phyloP scores from a whole-genome alignment of 768 basidiomycete species.

The Lentinula sp. region DNA sequence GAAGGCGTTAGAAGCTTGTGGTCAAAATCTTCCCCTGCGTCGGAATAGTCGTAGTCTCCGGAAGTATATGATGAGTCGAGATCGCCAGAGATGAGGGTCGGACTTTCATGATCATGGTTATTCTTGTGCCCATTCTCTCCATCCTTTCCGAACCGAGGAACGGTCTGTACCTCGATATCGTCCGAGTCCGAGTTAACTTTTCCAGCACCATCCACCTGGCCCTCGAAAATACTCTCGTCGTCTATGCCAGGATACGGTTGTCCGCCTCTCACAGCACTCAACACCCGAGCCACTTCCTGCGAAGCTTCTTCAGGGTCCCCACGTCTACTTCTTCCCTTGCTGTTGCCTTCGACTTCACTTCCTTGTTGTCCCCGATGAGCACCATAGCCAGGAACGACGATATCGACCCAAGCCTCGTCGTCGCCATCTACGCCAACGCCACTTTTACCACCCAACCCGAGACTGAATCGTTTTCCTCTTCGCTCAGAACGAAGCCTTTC shows the following conservation, averaged over 20 bases:
- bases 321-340: constrained; percentile 36
- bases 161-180: constrained; percentile 12
- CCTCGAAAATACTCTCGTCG: constrained; percentile 67
- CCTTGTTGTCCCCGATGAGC: constrained; percentile 19
- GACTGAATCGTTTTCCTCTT: constrained; percentile 5
- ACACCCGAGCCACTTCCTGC: constrained; percentile 51
- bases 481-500: neutral
- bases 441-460: constrained; percentile 16
- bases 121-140: constrained; percentile 20
- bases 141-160: neutral
- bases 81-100: neutral
- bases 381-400: neutral
- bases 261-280: constrained; percentile 33
- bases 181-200: constrained; percentile 32
- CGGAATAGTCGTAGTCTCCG: constrained; percentile 20
- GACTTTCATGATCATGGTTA: constrained; percentile 40
- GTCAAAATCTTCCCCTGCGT: constrained; percentile 17
- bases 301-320: constrained; percentile 65
- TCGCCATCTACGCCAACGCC: neutral
- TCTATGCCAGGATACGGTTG: constrained; percentile 8
- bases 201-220: constrained; percentile 45
- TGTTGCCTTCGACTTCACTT: constrained; percentile 25
- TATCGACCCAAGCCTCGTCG: constrained; percentile 2
- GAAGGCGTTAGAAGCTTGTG: constrained; percentile 17
- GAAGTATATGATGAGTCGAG: neutral